Evolutionary conservation across 331 rosid genomes (phyloP).

Genomic region (Rhamnella rubrinervis): DNA sequence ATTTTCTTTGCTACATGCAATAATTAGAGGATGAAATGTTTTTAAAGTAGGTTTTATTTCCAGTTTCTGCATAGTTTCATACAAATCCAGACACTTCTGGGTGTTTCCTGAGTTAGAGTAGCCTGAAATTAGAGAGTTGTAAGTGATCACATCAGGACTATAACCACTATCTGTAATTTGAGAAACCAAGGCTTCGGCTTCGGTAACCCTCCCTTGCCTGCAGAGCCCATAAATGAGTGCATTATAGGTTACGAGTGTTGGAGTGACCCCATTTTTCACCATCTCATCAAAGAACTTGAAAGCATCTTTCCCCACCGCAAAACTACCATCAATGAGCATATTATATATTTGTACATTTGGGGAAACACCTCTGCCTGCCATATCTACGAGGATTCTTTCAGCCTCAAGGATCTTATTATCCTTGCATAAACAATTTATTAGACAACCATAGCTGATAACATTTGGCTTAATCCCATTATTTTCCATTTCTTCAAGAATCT

Average conservation of each 20-base stretch:
- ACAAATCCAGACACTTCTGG: conserved; percentile 56
- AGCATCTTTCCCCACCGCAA: conserved; percentile 51
- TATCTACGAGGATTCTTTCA: conserved; percentile 57
- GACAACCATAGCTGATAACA: conserved; percentile 72
- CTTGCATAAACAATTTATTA: conserved; percentile 65
- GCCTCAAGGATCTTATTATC: conserved; percentile 69
- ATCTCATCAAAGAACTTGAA: conserved; percentile 61
- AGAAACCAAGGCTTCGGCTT: conserved; percentile 61
- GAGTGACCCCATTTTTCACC: conserved; percentile 42
- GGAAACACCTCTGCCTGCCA: conserved; percentile 52
- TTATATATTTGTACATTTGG: conserved; percentile 75
- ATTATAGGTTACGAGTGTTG: conserved; percentile 76
- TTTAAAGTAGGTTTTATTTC: conserved; percentile 61
- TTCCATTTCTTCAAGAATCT: conserved; percentile 80
- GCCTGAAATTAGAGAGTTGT: conserved; percentile 77
- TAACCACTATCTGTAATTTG: conserved; percentile 42
- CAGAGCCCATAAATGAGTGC: conserved; percentile 68
- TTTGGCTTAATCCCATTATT: conserved; percentile 60
- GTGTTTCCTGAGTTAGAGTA: conserved; percentile 49
- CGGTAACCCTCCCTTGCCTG: conserved; percentile 48
- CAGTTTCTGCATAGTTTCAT: conserved; percentile 55
- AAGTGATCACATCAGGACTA: conserved; percentile 70
- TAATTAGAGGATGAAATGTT: conserved; percentile 69
- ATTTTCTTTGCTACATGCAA: conserved; percentile 51
- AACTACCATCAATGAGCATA: conserved; percentile 66